Percentiles rank a stretch among this genome's conserved stretches.
Evolutionary conservation across 371 early-diverging fungal genomes (phyloP).

Genomic region (Apophysomyces elegans): DNA sequence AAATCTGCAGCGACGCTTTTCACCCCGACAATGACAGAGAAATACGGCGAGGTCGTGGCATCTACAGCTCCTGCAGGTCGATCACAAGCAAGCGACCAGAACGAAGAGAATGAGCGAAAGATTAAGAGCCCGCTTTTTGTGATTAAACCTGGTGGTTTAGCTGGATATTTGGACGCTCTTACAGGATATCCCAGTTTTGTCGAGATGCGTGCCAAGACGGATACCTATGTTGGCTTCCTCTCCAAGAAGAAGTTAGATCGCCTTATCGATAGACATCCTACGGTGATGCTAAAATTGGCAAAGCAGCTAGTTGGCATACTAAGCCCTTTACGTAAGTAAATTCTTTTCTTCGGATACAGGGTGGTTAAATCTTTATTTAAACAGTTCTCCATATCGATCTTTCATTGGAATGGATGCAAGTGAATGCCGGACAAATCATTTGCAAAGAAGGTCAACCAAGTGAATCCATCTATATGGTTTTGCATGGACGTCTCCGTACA

Average conservation of each 20-base stretch:
- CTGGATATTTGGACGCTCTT: slow-evolving; percentile 90
- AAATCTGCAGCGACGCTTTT: slow-evolving; percentile 4
- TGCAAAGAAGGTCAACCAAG: slow-evolving; percentile 86
- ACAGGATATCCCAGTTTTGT: slow-evolving; percentile 91
- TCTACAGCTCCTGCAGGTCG: slow-evolving; percentile 48
- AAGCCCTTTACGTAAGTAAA: slow-evolving; percentile 74
- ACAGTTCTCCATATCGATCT: slow-evolving; percentile 88
- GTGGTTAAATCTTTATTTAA: neutral
- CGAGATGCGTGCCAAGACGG: slow-evolving; percentile 80
- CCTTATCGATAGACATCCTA: slow-evolving; percentile 84
- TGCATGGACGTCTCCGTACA: slow-evolving; percentile 92
- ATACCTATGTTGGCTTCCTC: slow-evolving; percentile 85
- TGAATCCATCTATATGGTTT: slow-evolving; percentile 90
- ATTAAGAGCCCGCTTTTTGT: slow-evolving; percentile 62
- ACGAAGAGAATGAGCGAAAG: slow-evolving; percentile 24
- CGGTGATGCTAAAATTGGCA: slow-evolving; percentile 83
- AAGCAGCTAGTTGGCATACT: slow-evolving; percentile 83
- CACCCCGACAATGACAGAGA: slow-evolving; percentile 8
- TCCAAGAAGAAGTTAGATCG: slow-evolving; percentile 82
- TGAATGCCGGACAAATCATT: slow-evolving; percentile 90
- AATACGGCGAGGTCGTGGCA: slow-evolving; percentile 33
- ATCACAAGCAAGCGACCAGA: slow-evolving; percentile 13
- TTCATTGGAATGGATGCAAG: slow-evolving; percentile 96
- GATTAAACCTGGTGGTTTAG: slow-evolving; percentile 86
- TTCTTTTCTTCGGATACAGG: neutral